Evolutionary conservation across 805 yeast species (phyloP), one percentile per base, ranked within the genome.

Genomic region (Metschnikowia continentalis): DNA sequence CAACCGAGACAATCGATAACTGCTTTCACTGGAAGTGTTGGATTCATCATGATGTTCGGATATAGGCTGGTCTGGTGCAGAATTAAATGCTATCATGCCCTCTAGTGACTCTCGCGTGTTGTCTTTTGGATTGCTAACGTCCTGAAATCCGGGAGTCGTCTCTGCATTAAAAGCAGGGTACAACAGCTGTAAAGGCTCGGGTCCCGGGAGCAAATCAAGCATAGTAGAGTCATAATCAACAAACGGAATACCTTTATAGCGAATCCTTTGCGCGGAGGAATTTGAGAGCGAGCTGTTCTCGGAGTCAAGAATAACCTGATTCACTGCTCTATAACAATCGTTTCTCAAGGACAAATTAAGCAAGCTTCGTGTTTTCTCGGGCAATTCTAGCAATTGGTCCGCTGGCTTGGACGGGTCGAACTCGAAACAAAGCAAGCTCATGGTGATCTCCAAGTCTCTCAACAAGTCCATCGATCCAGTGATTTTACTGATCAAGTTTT

Each of bases 381-480:
- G 90, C 33, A 84, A 62, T 44, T 70, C 77, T 43, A 64, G 62
- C 56, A 70, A 73, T 19, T 72, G 69, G 26, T 65, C 68, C 6
- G 66, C 59, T 38, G 66, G 61, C 41, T 60, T 63, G 5, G 57
- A 46, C 11, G 76, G 69, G 30, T 68, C 71, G 52, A 70, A 68
- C 35, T 77, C 76, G 61, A 78, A 80, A 58, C 83, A 81, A 35
- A 90, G 69, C 53, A 90, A 72, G 20, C 96, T 89, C 94, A 90
- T 88, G 2, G 95, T 83, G 41, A 84, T 72, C 63, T 91, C 96
- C 54, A 90, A 69, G 56, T 88, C 92, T 49, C 80, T 79, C 67
- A 90, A 75, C 53, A 86, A 81, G 50, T 72, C 72, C 55, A 71
- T 71, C 43, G 83, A 83, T 46, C 78, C 76, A 2, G 86, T 74